Conservation (phyloP, 768 basidiomycete genomes). For the Imleria badia region DNA sequence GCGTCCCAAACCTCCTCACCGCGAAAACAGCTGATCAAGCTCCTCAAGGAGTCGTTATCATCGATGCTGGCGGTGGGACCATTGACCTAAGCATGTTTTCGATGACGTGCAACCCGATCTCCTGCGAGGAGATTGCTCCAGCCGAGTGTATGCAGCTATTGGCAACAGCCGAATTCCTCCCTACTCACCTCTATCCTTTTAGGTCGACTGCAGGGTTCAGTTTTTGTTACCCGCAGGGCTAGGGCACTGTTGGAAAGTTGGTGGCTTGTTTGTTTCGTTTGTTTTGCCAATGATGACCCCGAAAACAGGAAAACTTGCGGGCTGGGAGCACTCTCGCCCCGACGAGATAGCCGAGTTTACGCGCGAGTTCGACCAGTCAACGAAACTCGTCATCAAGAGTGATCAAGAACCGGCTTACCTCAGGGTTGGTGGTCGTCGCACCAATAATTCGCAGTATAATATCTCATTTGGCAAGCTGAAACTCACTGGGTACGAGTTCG, state of each 20-base stretch:
- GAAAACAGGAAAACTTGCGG: neutral
- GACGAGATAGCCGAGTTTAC: neutral
- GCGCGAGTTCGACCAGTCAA: neutral
- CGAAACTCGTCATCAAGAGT: conserved; percentile 6
- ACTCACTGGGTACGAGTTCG: conserved; percentile 6
- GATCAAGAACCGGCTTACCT: conserved; percentile 3
- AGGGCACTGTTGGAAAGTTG: conserved; percentile 36
- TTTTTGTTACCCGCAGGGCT: conserved; percentile 45
- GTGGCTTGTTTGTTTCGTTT: conserved; percentile 2
- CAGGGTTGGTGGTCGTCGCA: neutral
- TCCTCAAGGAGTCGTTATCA: conserved; percentile 36
- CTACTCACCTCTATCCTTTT: neutral
- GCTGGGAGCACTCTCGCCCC: neutral
- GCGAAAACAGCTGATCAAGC: neutral
- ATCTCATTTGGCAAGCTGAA: conserved; percentile 8
- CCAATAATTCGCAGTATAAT: neutral
- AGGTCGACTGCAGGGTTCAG: conserved; percentile 48
- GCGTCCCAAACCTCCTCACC: conserved; percentile 39
- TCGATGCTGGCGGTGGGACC: conserved; percentile 15
- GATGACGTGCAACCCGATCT: conserved; percentile 18
- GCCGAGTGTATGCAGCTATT: conserved; percentile 22
- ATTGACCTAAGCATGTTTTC: conserved; percentile 39
- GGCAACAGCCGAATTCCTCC: neutral
- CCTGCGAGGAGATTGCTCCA: conserved; percentile 35
- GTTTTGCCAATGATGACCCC: too few relatives aligned